A percentile compares a stretch with the other conserved stretches of the same genome.
Evolutionary conservation across 768 basidiomycete species (phyloP).

Genomic region (Termitomyces heimii): DNA sequence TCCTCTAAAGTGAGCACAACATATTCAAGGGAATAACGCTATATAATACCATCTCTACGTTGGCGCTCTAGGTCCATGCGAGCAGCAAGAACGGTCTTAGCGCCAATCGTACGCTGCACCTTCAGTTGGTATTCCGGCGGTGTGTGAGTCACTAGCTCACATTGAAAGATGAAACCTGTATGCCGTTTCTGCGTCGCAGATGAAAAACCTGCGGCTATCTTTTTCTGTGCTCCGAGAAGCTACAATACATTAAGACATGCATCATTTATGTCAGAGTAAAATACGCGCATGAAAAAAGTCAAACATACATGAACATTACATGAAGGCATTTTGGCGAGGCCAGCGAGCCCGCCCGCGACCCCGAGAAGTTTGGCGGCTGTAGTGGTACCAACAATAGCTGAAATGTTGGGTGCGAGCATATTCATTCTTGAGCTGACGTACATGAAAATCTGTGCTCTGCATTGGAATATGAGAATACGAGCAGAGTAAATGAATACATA

Average conservation of each 20-base stretch:
- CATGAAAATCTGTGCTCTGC: constrained; percentile 73
- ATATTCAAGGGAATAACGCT: not conserved
- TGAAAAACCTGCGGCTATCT: constrained; percentile 91
- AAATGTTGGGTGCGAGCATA: constrained; percentile 95
- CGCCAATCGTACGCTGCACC: constrained; percentile 89
- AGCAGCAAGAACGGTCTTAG: constrained; percentile 85
- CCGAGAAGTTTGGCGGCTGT: constrained; percentile 98
- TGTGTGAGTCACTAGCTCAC: constrained; percentile 78
- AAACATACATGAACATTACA: constrained; percentile 88
- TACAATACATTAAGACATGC: constrained; percentile 21
- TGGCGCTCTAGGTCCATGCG: constrained; percentile 91
- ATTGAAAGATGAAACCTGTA: constrained; percentile 96
- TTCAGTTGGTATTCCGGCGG: constrained; percentile 89
- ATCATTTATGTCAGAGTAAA: not conserved
- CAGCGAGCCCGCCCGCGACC: constrained; percentile 89
- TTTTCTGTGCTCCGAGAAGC: constrained; percentile 92
- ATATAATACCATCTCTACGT: constrained; percentile 63
- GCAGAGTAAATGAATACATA: constrained; percentile 33
- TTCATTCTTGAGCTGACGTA: constrained; percentile 99
- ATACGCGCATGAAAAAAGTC: not conserved
- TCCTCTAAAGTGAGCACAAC: not conserved
- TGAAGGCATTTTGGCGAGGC: constrained; percentile 89
- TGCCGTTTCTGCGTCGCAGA: constrained; percentile 82
- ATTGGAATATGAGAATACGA: not conserved
- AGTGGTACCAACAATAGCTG: constrained; percentile 96